These are phyloP conservation scores for Echeveria elegans DNA, from an alignment of 164 flowering plant species.

Conservation along the genomic window DNA sequence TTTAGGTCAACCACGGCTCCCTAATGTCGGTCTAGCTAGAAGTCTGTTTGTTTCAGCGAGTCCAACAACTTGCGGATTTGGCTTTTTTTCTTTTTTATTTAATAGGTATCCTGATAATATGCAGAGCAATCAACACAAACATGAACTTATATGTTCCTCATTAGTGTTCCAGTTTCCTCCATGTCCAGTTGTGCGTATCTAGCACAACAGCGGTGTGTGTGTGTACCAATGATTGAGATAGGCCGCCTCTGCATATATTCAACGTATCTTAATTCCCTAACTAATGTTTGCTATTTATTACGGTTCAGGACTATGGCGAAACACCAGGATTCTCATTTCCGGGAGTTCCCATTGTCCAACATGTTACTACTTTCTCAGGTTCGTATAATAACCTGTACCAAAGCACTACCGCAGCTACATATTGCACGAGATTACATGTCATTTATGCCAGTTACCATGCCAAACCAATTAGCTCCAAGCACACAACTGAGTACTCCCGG, in stretches of 20 bases:
- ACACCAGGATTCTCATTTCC: slow-evolving; percentile 87
- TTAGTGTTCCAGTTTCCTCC: not conserved
- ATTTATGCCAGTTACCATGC: slow-evolving; percentile 85
- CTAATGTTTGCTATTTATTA: not conserved
- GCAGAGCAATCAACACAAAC: not conserved
- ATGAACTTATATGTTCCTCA: not conserved
- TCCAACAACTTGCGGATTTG: not conserved
- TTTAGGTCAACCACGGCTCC: no score
- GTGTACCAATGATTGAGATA: not conserved
- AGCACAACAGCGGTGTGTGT: not conserved
- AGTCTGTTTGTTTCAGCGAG: no score
- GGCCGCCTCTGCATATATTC: not conserved
- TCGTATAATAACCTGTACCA: no score
- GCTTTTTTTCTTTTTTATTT: not conserved
- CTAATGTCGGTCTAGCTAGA: no score
- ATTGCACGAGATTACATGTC: slow-evolving; percentile 37
- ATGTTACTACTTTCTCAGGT: slow-evolving; percentile 98
- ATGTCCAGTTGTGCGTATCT: not conserved
- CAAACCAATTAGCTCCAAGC: slow-evolving; percentile 30
- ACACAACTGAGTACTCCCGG: slow-evolving; percentile 39
- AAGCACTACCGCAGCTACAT: no score
- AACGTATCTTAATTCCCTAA: not conserved
- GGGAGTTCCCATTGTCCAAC: slow-evolving; percentile 73
- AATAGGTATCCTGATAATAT: not conserved
- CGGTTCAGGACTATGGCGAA: slow-evolving; percentile 41